Base-by-base conservation (phyloP, 2,329 filamentous ascomycete genomes). In the Fusarium pilosicola region DNA sequence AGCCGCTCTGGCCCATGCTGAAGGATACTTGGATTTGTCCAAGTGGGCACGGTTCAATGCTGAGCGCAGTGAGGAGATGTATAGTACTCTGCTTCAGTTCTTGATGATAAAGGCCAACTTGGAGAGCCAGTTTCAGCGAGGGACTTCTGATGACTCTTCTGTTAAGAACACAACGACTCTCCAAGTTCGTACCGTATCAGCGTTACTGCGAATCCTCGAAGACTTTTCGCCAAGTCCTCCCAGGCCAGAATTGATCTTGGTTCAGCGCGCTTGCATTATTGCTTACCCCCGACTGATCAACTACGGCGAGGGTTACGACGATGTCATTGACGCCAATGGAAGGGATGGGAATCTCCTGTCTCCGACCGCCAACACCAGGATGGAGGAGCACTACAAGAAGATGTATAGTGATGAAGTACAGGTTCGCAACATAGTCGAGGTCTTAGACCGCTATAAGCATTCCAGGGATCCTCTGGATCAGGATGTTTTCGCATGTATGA, bases 401-500 rank as follows among this genome's bases (percentile, higher is more conserved):
- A 98, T 99, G 95, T 99, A 99, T 80, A 93, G 94, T 74, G 93
- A 94, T 74, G 94, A 98, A 75, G 91, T 95, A 26, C 92, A 96
- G 71, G 93, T 98, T 24, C 90, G 94, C 62, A 91, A 94, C 62
- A 93, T 99, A 73, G 93, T 99, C 58, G 91, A 93, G 70, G 90
- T 94, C 44, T 89, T 99, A 78, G 92, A 94, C 73, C 89, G 90
- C 63, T 97, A 97, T 84, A 98, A 99, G 81, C 91, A 91, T 63
- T 98, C 97, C 1, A 90, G 91, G 54, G 93, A 96, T 68, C 88
- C 94, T 4, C 85, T 92, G 22, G 94, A 98, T 69, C 96, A 98
- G 81, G 96, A 99, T 80, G 89, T 98, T 12, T 99, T 99, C 80
- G 94, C 96, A 20, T 98, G 96, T 84, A 99, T 99, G 95, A 97